Conservation (phyloP, 257 asterid genomes). For the Linderniella brevidens region DNA sequence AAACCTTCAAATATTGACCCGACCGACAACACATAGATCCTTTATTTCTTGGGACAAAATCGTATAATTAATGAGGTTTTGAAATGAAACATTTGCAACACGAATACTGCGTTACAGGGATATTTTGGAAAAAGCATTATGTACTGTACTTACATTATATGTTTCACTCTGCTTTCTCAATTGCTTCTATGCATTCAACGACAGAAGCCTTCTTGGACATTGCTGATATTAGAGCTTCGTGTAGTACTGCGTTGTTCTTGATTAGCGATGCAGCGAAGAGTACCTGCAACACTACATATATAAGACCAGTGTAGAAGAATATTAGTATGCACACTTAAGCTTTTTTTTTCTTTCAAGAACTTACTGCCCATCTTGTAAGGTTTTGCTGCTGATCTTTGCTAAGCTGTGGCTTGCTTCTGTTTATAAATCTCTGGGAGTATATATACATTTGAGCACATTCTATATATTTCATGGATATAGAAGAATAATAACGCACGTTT, state of each 20-base stretch:
- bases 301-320: not conserved
- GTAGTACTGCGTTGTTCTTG: conserved; percentile 45
- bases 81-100: no score
- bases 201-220: conserved; percentile 79
- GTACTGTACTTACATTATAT: no score
- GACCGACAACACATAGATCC: no score
- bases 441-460: not conserved
- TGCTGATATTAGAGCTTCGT: conserved; percentile 65
- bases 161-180: conserved; percentile 25
- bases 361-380: conserved; percentile 97
- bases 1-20: no score
- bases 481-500: not conserved
- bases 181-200: conserved; percentile 80
- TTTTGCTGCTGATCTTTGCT: conserved; percentile 93
- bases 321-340: not conserved
- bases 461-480: no score
- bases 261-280: conserved; percentile 69
- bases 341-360: conserved; percentile 9
- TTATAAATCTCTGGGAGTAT: conserved; percentile 67
- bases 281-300: conserved; percentile 32
- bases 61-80: no score
- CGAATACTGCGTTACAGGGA: no score
- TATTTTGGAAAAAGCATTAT: no score
- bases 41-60: no score
- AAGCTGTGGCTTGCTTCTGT: conserved; percentile 71